Percentiles rank a stretch among this genome's conserved stretches.
Conservation (phyloP, 2,329 filamentous ascomycete species). For the Alternaria triticimaculans region DNA sequence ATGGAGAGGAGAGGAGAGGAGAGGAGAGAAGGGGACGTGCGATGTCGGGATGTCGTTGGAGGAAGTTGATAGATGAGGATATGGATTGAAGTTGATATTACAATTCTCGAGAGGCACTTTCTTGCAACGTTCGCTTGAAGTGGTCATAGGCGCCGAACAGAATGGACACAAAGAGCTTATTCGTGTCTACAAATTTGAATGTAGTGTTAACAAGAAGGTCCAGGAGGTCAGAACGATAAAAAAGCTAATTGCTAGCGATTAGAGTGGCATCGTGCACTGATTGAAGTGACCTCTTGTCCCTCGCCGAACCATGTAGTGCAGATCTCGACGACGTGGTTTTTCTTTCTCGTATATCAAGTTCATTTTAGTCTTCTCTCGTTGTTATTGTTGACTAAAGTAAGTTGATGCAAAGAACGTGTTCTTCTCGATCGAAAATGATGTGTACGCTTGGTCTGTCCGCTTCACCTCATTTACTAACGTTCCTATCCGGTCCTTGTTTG, state of each 20-base stretch:
- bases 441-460: neutral
- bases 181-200: neutral
- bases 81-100: neutral
- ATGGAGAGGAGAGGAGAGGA: no score
- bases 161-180: neutral
- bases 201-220: neutral
- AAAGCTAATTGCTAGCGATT: neutral
- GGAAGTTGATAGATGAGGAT: neutral
- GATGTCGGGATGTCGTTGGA: neutral
- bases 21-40: neutral
- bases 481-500: neutral
- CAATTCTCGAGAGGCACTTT: neutral
- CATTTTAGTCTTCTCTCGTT: neutral
- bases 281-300: neutral
- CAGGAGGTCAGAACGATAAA: neutral
- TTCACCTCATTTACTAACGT: neutral
- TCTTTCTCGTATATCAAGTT: neutral
- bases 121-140: neutral
- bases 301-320: neutral
- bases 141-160: neutral
- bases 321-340: neutral
- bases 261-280: neutral
- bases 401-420: neutral
- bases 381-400: neutral
- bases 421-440: neutral